Evolutionary conservation across 495 filamentous ascomycete genomes (phyloP).

Genomic region (Penicillium subrubescens): DNA sequence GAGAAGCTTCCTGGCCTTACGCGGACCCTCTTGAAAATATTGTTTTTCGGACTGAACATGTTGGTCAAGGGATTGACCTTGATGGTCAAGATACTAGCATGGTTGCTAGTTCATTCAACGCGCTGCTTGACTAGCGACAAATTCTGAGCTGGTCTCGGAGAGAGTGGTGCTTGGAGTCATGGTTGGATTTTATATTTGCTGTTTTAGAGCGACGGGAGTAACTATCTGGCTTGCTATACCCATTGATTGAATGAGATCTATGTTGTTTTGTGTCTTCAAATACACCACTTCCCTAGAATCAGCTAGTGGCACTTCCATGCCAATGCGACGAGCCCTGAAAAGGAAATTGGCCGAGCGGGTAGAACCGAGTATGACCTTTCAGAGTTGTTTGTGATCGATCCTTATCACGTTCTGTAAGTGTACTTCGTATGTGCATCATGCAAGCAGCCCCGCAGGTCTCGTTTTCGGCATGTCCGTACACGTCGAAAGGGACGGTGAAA

Average conservation of each 20-base stretch:
- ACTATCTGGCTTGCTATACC: conserved; percentile 12
- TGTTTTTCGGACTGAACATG: conserved; percentile 45
- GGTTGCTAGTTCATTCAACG: conserved; percentile 41
- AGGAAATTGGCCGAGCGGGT: not conserved
- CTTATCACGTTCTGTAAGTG: not conserved
- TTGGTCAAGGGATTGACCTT: conserved; percentile 38
- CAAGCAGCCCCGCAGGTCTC: not conserved
- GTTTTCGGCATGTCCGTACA: not conserved
- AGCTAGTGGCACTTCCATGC: not conserved
- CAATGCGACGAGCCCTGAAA: not conserved
- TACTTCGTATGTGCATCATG: not conserved
- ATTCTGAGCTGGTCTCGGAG: conserved; percentile 29
- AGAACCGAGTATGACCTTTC: not conserved
- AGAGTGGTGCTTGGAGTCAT: not conserved
- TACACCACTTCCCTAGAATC: not conserved
- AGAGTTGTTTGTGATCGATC: not conserved
- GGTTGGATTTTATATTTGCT: not conserved
- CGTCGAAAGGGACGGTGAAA: not conserved
- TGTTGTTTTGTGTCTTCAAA: not conserved
- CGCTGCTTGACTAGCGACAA: conserved; percentile 45
- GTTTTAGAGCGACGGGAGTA: conserved; percentile 2
- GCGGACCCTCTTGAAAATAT: conserved; percentile 34
- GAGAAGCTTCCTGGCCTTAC: conserved; percentile 43
- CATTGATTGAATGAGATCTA: not conserved
- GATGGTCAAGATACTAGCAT: conserved; percentile 42